phyloP scores from a whole-genome alignment of 768 basidiomycete species.

The Agaricus blazei region DNA sequence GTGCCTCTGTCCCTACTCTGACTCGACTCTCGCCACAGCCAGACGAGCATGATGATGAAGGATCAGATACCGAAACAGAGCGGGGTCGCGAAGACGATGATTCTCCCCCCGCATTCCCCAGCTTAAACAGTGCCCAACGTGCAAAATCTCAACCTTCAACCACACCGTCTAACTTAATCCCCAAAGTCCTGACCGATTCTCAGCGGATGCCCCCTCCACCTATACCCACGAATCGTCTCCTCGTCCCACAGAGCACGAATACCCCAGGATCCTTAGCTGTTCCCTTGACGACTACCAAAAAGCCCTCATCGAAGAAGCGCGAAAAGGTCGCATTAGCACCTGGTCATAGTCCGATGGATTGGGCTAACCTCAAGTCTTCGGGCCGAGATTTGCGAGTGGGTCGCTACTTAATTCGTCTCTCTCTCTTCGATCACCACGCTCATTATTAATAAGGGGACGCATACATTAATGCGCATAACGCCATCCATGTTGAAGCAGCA shows the following conservation, averaged over 20 bases:
- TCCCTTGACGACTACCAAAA: constrained; percentile 60
- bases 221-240: constrained; percentile 34
- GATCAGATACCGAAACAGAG: constrained; percentile 28
- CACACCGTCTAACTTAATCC: constrained; percentile 10
- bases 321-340: constrained; percentile 87
- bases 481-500: constrained; percentile 77
- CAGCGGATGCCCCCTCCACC: constrained; percentile 54
- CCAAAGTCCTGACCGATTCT: constrained; percentile 39
- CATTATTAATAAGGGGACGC: constrained; percentile 54
- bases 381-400: constrained; percentile 75
- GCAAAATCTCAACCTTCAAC: constrained; percentile 20
- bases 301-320: constrained; percentile 52
- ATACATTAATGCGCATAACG: constrained; percentile 62
- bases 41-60: constrained; percentile 34
- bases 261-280: constrained; percentile 43
- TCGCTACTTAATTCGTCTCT: background rate
- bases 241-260: constrained; percentile 23
- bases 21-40: constrained; percentile 34
- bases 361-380: constrained; percentile 83
- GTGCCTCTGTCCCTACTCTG: constrained; percentile 26
- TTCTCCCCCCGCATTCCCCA: constrained; percentile 70
- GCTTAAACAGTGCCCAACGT: constrained; percentile 67
- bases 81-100: constrained; percentile 43
- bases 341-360: constrained; percentile 89
- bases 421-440: background rate